Base-by-base conservation (phyloP, 2,329 filamentous ascomycete species). In the Emydomyces testavorans region DNA sequence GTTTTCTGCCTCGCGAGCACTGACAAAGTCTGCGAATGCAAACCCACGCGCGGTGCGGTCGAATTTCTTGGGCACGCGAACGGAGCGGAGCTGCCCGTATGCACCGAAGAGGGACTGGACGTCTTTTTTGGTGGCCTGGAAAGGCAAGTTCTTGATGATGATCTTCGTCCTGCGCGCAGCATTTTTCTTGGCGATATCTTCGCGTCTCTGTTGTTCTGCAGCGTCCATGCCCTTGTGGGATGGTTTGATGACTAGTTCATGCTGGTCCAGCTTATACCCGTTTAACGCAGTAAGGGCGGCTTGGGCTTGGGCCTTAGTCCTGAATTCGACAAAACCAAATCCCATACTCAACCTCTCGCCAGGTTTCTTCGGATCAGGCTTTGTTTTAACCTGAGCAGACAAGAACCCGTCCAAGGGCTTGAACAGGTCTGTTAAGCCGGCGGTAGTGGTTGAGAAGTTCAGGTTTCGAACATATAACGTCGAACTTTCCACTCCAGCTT, bases 121-220 rank as follows among this genome's bases (percentile, higher is more conserved):
- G 63, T 98, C 92, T 66, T 93, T 92, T 72, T 94, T 95, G 46
- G 81, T 83, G 41, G 85, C 83, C 71, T 96, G 87, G 71, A 98
- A 98, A 16, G 92, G 90, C 66, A 98, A 71, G 71, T 98, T 98
- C 74, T 96, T 98, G 72, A 98, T 83, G 67, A 96, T 82, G 61
- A 98, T 83, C 75, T 96, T 96, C 40, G 89, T 95, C 56, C 80
- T 78, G 62, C 81, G 79, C 13, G 77, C 77, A 20, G 85, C 80
- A 43, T 78, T 70, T 66, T 90, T 93, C 74, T 88, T 93, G 43
- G 83, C 80, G 54, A 77, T 79, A 61, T 96, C 88, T 56, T 90
- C 83, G 56, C 82, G 83, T 54, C 83, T 80, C 55, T 48, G 48
- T 26, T 18, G 58, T 57, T 36, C 54, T 57, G 5, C 61, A 58